phyloP scores from a whole-genome alignment of 371 early-diverging fungal species.

The Coemansia sp. region DNA sequence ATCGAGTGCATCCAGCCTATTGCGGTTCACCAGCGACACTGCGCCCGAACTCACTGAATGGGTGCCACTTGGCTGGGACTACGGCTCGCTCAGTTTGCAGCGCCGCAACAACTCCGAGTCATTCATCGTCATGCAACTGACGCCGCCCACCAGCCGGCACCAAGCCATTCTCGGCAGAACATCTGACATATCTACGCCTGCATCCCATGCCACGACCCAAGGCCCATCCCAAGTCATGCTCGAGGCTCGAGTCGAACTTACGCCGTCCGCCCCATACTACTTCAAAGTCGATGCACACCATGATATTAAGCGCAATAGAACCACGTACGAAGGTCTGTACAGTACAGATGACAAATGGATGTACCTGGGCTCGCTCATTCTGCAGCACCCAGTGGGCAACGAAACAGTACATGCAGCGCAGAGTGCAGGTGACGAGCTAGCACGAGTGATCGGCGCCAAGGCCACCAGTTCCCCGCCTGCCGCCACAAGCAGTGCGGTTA shows the following conservation, averaged over 20 bases:
- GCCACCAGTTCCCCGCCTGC: neutral
- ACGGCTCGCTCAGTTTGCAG: slow-evolving; percentile 36
- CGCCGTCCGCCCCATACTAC: slow-evolving; percentile 20
- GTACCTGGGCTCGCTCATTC: slow-evolving; percentile 37
- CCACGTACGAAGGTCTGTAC: slow-evolving; percentile 44
- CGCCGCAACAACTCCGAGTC: slow-evolving; percentile 12
- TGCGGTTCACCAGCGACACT: slow-evolving; percentile 38
- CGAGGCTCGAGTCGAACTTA: slow-evolving; percentile 15
- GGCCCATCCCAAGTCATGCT: slow-evolving; percentile 30
- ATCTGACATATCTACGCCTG: slow-evolving; percentile 8
- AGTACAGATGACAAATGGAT: slow-evolving; percentile 33
- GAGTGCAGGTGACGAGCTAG: neutral
- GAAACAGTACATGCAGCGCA: neutral
- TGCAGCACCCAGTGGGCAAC: slow-evolving; percentile 33
- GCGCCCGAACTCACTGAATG: slow-evolving; percentile 40
- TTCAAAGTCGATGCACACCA: slow-evolving; percentile 49
- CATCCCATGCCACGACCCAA: slow-evolving; percentile 15
- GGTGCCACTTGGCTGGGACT: slow-evolving; percentile 34
- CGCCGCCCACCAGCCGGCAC: slow-evolving; percentile 20
- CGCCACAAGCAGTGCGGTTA: neutral
- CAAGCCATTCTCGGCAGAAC: slow-evolving; percentile 24
- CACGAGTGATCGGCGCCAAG: neutral
- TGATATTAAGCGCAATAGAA: slow-evolving; percentile 32
- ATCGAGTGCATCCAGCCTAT: slow-evolving; percentile 29
- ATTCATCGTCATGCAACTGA: slow-evolving; percentile 29